A percentile compares a stretch with the other conserved stretches of the same genome.
Conservation (phyloP, 2,329 filamentous ascomycete genomes). For the Aspergillus sp. region DNA sequence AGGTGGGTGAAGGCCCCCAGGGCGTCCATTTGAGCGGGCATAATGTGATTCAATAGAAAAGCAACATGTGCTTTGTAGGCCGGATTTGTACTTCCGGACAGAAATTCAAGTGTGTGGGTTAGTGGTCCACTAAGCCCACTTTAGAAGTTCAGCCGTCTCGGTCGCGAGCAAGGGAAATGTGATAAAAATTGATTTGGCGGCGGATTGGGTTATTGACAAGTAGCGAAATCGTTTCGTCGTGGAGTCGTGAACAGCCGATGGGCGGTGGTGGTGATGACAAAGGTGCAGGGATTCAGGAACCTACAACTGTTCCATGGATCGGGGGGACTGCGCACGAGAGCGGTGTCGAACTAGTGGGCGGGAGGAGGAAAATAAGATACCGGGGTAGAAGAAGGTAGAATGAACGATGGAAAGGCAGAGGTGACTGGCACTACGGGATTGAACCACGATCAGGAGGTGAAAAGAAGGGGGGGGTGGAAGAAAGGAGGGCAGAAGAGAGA, state of each 20-base stretch:
- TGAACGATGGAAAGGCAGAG: conserved; percentile 16
- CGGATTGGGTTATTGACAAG: neutral
- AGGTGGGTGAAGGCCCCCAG: conserved; percentile 48
- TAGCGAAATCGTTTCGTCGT: conserved; percentile 16
- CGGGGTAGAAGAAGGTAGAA: conserved; percentile 17
- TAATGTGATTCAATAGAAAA: conserved; percentile 2
- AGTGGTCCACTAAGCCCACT: neutral
- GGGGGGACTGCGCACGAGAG: conserved; percentile 6
- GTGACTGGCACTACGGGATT: neutral
- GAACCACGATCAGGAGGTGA: conserved; percentile 1
- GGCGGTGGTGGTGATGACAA: neutral
- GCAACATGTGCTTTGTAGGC: neutral
- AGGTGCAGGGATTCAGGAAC: conserved; percentile 8
- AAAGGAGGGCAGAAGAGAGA: neutral
- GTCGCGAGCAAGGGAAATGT: neutral
- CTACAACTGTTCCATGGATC: conserved; percentile 18
- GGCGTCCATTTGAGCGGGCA: conserved; percentile 40
- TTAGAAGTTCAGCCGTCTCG: neutral
- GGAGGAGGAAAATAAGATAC: conserved; percentile 8
- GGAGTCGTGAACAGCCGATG: conserved; percentile 11
- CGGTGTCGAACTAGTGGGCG: neutral
- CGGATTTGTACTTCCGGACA: conserved; percentile 4
- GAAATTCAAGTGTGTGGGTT: neutral
- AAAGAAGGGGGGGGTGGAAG: neutral
- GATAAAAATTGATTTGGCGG: neutral